phyloP scores from a whole-genome alignment of 192 early-diverging fungal species.

The Entomortierella chlamydospora region DNA sequence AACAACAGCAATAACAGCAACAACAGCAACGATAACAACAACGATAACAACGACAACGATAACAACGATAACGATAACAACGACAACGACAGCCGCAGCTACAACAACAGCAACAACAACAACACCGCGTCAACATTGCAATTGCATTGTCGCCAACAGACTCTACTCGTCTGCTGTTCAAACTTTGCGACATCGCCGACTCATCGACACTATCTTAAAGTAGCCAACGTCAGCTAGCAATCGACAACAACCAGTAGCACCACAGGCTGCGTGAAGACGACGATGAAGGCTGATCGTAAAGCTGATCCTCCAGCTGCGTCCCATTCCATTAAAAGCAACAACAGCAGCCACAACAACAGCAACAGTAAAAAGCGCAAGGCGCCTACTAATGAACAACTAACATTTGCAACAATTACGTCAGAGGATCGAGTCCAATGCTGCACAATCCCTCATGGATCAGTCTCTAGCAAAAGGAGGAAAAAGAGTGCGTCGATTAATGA shows the following conservation, averaged over 20 bases:
- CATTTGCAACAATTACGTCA: not conserved
- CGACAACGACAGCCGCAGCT: too few species aligned
- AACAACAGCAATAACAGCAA: too few species aligned
- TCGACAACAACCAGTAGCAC: not conserved
- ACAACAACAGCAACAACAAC: too few species aligned
- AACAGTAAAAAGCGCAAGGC: slow-evolving; percentile 16
- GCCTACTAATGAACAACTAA: not conserved
- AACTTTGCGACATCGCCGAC: not conserved
- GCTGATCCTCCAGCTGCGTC: slow-evolving; percentile 13
- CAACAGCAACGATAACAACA: too few species aligned
- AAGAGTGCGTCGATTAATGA: slow-evolving; percentile 12
- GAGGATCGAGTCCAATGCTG: not conserved
- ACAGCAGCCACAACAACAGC: not conserved
- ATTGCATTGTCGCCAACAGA: not conserved
- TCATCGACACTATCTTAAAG: not conserved
- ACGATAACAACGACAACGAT: too few species aligned
- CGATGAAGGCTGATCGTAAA: slow-evolving; percentile 39
- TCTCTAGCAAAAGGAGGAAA: not conserved
- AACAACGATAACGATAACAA: too few species aligned
- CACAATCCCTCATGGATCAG: not conserved
- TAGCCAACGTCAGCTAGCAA: not conserved
- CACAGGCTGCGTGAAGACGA: not conserved
- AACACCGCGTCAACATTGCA: too few species aligned
- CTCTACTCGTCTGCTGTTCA: not conserved
- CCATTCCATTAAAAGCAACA: not conserved